Evolutionary conservation across 345 rosid genomes (phyloP).

Genomic region (Eucalyptus microcorys): DNA sequence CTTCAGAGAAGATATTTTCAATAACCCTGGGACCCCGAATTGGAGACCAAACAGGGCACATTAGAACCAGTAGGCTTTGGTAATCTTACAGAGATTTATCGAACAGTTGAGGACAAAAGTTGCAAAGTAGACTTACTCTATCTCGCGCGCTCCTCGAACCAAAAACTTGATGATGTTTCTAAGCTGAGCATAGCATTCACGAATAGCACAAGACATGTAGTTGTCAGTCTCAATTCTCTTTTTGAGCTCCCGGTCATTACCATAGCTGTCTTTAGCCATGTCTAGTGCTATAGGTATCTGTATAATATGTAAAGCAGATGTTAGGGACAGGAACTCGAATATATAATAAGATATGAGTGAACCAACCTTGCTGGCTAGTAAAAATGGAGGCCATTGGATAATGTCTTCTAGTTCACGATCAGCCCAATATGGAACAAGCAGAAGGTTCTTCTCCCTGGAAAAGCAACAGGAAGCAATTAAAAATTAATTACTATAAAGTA

Average conservation of each 20-base stretch:
- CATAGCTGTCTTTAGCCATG: slow-evolving; percentile 98
- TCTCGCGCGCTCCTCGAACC: slow-evolving; percentile 74
- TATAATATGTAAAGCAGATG: not conserved
- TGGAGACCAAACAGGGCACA: not conserved
- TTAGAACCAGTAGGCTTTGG: not conserved
- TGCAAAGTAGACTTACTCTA: slow-evolving; percentile 27
- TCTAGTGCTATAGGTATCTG: slow-evolving; percentile 97
- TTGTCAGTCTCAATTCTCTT: slow-evolving; percentile 63
- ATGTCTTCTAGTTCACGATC: slow-evolving; percentile 70
- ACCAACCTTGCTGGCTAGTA: slow-evolving; percentile 94
- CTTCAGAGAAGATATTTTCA: slow-evolving; percentile 41
- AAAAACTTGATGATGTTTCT: slow-evolving; percentile 57
- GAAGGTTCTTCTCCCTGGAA: slow-evolving; percentile 88
- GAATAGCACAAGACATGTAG: slow-evolving; percentile 90
- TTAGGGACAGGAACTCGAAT: not conserved
- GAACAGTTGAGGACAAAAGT: not conserved
- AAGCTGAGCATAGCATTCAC: slow-evolving; percentile 95
- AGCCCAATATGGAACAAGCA: slow-evolving; percentile 99
- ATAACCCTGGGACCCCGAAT: slow-evolving; percentile 51
- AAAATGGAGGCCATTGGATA: slow-evolving; percentile 97
- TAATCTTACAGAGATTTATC: not conserved
- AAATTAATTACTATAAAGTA: not conserved
- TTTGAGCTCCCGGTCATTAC: slow-evolving; percentile 81
- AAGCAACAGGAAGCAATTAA: not conserved
- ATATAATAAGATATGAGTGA: not conserved